phyloP scores from a whole-genome alignment of 1,284 basidiomycete genomes.

The Ustilago loliicola region DNA sequence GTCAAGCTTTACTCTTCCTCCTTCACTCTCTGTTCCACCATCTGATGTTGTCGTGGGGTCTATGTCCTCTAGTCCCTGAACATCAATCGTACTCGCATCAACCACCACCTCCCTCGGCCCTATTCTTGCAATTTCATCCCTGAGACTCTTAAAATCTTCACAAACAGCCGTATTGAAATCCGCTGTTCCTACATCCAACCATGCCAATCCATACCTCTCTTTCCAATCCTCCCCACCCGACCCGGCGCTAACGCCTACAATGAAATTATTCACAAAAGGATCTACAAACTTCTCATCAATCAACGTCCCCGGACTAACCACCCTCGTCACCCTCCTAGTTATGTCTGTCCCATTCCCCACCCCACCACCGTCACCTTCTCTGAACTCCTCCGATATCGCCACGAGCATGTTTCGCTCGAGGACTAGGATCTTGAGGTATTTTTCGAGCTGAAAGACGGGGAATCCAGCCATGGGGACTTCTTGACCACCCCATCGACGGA shows the following conservation, averaged over 20 bases:
- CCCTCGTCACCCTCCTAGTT: conserved; percentile 58
- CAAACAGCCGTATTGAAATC: conserved; percentile 61
- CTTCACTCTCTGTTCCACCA: not conserved
- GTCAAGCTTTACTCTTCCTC: conserved; percentile 10
- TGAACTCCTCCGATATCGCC: conserved; percentile 67
- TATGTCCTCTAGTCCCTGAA: not conserved
- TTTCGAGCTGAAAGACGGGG: conserved; percentile 66
- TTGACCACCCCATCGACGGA: conserved; percentile 59
- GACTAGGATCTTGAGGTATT: conserved; percentile 67
- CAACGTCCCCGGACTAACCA: conserved; percentile 66
- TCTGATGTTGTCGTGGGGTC: not conserved
- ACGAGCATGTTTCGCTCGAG: conserved; percentile 63
- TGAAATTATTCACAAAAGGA: conserved; percentile 67
- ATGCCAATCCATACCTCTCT: conserved; percentile 60
- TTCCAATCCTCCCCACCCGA: not conserved
- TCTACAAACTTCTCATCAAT: conserved; percentile 69
- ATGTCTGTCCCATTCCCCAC: conserved; percentile 39
- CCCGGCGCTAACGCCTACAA: conserved; percentile 45
- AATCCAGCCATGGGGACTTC: conserved; percentile 68
- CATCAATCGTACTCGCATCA: conserved; percentile 21
- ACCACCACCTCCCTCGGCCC: conserved; percentile 63
- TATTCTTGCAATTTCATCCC: conserved; percentile 67
- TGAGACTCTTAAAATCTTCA: conserved; percentile 47
- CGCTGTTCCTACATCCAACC: conserved; percentile 69
- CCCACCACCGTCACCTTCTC: conserved; percentile 1